Conservation (phyloP, 169 alveolate genomes). For the Cardiosporidium cionae region DNA sequence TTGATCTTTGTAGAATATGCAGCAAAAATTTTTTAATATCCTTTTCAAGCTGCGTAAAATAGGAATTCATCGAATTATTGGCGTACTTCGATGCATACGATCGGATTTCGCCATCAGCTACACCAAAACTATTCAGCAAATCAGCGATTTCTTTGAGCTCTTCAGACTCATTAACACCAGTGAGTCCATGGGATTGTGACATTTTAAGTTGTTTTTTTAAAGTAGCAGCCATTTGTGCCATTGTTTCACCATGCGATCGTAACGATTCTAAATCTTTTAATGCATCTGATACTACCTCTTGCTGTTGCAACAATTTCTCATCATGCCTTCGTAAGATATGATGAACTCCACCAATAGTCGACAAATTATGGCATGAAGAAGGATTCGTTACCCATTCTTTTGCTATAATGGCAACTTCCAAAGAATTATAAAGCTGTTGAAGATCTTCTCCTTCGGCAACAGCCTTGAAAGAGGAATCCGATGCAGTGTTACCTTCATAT, state of each 20-base stretch:
- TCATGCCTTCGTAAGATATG: not conserved
- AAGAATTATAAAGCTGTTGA: too few species aligned
- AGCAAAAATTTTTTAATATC: not conserved
- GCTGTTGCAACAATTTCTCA: not conserved
- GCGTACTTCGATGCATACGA: not conserved
- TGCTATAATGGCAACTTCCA: too few species aligned
- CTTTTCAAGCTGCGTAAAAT: not conserved
- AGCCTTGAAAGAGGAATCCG: too few species aligned
- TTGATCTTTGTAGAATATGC: not conserved
- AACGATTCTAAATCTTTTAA: not conserved
- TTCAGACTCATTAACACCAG: not conserved
- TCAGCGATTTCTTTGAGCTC: not conserved
- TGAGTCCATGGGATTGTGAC: not conserved
- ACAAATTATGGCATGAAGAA: too few species aligned
- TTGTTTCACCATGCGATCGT: not conserved
- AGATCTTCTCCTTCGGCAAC: too few species aligned
- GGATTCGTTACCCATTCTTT: too few species aligned
- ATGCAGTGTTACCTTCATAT: too few species aligned
- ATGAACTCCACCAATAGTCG: not conserved
- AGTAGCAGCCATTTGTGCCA: not conserved
- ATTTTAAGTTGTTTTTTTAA: not conserved
- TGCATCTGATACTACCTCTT: not conserved
- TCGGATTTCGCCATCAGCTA: not conserved
- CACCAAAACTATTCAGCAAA: not conserved
- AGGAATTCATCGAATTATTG: not conserved